Base-by-base conservation (phyloP, 192 early-diverging fungal species). In the Umbelopsis isabellina region DNA sequence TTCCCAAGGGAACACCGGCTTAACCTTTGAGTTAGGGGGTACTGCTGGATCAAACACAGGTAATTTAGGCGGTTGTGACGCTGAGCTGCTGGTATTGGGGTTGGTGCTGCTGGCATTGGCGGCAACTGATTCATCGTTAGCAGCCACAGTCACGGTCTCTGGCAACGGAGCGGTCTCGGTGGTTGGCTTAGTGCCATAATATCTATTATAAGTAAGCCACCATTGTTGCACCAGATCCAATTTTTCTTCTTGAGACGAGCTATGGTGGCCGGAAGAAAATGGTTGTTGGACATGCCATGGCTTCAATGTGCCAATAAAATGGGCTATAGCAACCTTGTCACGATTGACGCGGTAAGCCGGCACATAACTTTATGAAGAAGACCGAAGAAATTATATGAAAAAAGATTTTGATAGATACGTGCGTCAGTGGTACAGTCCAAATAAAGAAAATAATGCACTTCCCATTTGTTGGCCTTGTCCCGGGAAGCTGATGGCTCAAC, bases 241-340 rank as follows among this genome's bases (percentile, higher is more conserved):
- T 66, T 79, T 76, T 30, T 84, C 80, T 37, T 70, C 81, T 18
- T 67, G 68, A 33, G 84, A 68, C 33, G 84, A 73, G 18, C 90
- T 74, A 11, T 71, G 70, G 33, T 91, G 89, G 65, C 89, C 87
- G 15, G 83, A 72, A 46, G 85, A 87, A 30, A 30, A 27, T 22
- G 25, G 25, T 22, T 91, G 87, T 27, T 85, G 82, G 79, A 86
- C 91, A 64, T 86, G 84, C 97, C 97, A 98, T 8, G 97, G 97
- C 81, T 98, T 98, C 20, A 84, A 79, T 5, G 77, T 66, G 4
- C 97, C 97, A 65, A 96, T 93, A 80, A 98, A 98, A 70, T 98
- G 97, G 23, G 94, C 86, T 20, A 94, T 90, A 1, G 88, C 86
- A 37, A 96, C 87, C 27, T 87, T 82, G 58, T 85, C 70, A 16